These are phyloP conservation scores for Pinus albicaulis DNA, from an alignment of 75 land plant genomes.

Conservation along the genomic window DNA sequence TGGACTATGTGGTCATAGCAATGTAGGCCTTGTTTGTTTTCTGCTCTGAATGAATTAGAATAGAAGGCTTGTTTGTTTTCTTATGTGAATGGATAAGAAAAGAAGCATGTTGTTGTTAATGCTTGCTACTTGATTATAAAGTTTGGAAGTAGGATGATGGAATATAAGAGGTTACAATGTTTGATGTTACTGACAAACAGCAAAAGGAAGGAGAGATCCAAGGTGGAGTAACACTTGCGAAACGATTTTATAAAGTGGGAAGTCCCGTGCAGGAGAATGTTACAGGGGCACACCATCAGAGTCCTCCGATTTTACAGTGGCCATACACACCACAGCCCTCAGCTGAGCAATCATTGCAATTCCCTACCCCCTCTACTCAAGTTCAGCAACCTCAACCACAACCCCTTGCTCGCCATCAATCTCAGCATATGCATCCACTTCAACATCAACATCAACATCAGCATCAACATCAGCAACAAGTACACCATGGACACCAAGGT, in stretches of 20 bases:
- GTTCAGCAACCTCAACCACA: slow-evolving; percentile 1
- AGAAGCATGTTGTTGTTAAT: slow-evolving; percentile 4
- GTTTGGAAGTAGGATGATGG: neutral
- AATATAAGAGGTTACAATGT: neutral
- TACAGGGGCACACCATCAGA: slow-evolving; percentile 8
- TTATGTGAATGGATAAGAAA: neutral
- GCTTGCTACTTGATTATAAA: neutral
- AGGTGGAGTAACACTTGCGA: slow-evolving; percentile 6
- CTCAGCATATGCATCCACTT: slow-evolving; percentile 1
- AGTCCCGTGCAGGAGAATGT: slow-evolving; percentile 13
- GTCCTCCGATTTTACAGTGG: slow-evolving; percentile 5
- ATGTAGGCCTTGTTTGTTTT: neutral
- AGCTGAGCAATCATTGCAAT: slow-evolving; percentile 9
- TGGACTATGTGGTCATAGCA: neutral
- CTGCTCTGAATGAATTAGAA: neutral
- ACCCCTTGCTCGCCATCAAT: neutral
- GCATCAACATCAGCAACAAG: slow-evolving; percentile 8
- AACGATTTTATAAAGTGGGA: slow-evolving; percentile 6
- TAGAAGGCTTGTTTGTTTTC: neutral
- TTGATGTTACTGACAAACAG: neutral
- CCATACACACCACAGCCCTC: slow-evolving; percentile 2
- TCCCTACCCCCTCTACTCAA: slow-evolving; percentile 1
- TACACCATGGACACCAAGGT: slow-evolving; percentile 8
- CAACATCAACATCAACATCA: neutral
- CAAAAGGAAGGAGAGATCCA: slow-evolving; percentile 10